A percentile compares a stretch with the other conserved stretches of the same genome.
Conservation (phyloP, 2,329 filamentous ascomycete species). For the Stagonosporopsis cucurbitacearum region DNA sequence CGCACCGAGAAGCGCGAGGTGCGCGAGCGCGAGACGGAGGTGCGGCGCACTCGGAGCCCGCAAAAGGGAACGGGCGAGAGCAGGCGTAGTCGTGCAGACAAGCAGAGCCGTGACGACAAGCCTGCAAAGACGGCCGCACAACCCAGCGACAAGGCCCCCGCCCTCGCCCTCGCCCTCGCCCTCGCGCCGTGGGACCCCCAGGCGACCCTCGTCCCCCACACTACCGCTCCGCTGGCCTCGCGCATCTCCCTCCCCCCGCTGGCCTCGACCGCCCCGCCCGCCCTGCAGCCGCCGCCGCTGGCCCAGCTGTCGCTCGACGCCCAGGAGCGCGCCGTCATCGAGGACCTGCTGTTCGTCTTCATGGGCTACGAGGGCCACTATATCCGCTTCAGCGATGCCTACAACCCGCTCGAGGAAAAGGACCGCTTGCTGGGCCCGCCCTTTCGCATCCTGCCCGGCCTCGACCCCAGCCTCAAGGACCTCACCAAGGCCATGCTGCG, state of each 20-base stretch:
- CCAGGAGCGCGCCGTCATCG: slow-evolving; percentile 86
- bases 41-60: slow-evolving; percentile 45
- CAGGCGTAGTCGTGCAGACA: slow-evolving; percentile 43
- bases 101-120: slow-evolving; percentile 42
- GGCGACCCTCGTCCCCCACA: slow-evolving; percentile 74
- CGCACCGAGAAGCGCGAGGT: slow-evolving; percentile 46
- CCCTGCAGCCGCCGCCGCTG: slow-evolving; percentile 72
- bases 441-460: slow-evolving; percentile 79
- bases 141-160: slow-evolving; percentile 31
- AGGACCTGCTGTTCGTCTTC: slow-evolving; percentile 91
- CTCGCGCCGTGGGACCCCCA: slow-evolving; percentile 74
- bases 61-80: slow-evolving; percentile 34
- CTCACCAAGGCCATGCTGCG: slow-evolving; percentile 87
- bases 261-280: slow-evolving; percentile 70
- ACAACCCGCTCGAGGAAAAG: slow-evolving; percentile 84
- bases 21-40: slow-evolving; percentile 45
- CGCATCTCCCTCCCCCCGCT: slow-evolving; percentile 67
- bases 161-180: slow-evolving; percentile 36
- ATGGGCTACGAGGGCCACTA: slow-evolving; percentile 99
- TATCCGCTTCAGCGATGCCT: slow-evolving; percentile 82
- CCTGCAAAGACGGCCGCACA: slow-evolving; percentile 29
- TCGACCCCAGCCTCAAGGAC: slow-evolving; percentile 91
- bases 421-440: slow-evolving; percentile 82
- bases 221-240: slow-evolving; percentile 74
- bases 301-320: slow-evolving; percentile 75